Evolutionary conservation across 1,284 basidiomycete genomes (phyloP).

Genomic region (Marasmius tenuissimus): DNA sequence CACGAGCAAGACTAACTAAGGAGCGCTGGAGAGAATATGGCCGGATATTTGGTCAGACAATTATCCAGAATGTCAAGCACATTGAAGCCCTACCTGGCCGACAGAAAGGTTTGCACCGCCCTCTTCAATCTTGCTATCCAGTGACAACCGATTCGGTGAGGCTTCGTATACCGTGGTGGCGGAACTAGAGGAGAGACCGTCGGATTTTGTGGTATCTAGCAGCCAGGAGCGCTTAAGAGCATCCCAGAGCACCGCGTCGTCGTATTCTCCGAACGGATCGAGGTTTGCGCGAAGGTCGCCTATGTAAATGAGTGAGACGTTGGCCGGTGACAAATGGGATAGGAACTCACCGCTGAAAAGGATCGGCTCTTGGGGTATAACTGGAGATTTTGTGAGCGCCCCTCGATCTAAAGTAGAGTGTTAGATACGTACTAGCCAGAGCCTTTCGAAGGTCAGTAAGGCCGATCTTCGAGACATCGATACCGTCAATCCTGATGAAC

Average conservation of each 20-base stretch:
- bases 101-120: slow-evolving; percentile 7
- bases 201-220: slow-evolving; percentile 28
- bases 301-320: slow-evolving; percentile 26
- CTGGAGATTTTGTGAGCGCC: neutral
- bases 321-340: neutral
- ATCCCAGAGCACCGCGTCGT: slow-evolving; percentile 60
- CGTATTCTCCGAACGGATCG: slow-evolving; percentile 65
- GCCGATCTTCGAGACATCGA: slow-evolving; percentile 50
- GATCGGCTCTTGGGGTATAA: slow-evolving; percentile 57
- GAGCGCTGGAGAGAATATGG: neutral
- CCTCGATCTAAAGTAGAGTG: neutral
- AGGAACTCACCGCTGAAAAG: slow-evolving; percentile 45
- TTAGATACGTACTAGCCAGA: slow-evolving; percentile 32
- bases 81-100: neutral
- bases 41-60: neutral
- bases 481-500: slow-evolving; percentile 38
- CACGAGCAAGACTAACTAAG: slow-evolving; percentile 10
- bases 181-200: neutral
- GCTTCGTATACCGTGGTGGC: neutral
- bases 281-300: slow-evolving; percentile 68
- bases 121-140: slow-evolving; percentile 7
- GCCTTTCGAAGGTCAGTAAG: slow-evolving; percentile 47
- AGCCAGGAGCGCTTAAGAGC: slow-evolving; percentile 61
- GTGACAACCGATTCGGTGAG: neutral
- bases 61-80: neutral